Conservation (phyloP, 305 asterid genomes). For the Fraxinus dipetala region DNA sequence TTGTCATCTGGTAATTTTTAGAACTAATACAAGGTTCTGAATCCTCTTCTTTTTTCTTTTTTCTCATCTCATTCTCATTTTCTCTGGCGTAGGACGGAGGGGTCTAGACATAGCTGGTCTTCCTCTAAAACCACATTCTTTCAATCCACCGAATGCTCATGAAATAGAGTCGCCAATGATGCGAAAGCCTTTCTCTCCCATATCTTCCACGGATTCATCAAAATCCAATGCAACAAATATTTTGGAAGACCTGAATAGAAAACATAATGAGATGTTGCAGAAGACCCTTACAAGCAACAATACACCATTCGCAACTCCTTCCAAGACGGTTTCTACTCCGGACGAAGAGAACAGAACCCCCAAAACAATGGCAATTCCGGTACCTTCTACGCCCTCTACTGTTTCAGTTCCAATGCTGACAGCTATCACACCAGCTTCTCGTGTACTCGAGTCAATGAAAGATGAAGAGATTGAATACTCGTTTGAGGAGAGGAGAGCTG, state of each 20-base stretch:
- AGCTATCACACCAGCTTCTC: slow-evolving; percentile 50
- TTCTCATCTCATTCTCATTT: background rate
- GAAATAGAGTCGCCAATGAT: slow-evolving; percentile 54
- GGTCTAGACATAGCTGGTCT: slow-evolving; percentile 79
- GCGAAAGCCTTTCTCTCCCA: slow-evolving; percentile 92
- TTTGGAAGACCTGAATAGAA: slow-evolving; percentile 57
- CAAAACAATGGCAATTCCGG: slow-evolving; percentile 37
- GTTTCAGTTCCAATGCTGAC: slow-evolving; percentile 65
- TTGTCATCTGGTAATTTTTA: slow-evolving; percentile 55
- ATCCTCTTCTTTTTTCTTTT: background rate
- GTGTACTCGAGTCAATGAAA: slow-evolving; percentile 26
- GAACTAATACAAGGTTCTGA: background rate
- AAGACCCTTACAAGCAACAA: slow-evolving; percentile 50
- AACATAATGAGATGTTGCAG: slow-evolving; percentile 53
- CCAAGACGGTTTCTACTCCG: slow-evolving; percentile 40
- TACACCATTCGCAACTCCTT: slow-evolving; percentile 60
- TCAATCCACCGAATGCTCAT: slow-evolving; percentile 32
- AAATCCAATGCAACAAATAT: slow-evolving; percentile 53
- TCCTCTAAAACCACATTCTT: slow-evolving; percentile 49
- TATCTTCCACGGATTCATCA: slow-evolving; percentile 73
- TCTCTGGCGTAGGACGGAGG: slow-evolving; percentile 62
- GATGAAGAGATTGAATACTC: slow-evolving; percentile 74
- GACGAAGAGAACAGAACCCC: slow-evolving; percentile 78
- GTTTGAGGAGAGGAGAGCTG: slow-evolving; percentile 79
- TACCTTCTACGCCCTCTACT: slow-evolving; percentile 66